These are phyloP conservation scores for Neurospora tetrasperma DNA, from an alignment of 495 filamentous ascomycete genomes.

Conservation along the genomic window DNA sequence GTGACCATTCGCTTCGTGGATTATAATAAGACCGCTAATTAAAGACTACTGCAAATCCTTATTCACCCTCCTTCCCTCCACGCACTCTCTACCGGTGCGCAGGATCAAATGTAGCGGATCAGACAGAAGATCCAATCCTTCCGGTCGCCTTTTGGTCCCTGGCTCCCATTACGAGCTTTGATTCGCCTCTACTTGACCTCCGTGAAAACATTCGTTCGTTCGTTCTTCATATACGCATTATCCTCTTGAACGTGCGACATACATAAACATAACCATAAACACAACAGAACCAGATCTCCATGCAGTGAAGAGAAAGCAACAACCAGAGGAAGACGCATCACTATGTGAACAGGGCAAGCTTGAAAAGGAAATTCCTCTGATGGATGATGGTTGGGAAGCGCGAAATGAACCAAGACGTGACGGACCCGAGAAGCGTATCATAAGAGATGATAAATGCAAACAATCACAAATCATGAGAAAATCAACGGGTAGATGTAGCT, in stretches of 20 bases:
- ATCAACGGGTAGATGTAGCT: neutral
- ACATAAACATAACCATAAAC: neutral
- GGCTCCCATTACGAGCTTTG: neutral
- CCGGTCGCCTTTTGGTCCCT: neutral
- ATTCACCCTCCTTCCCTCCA: neutral
- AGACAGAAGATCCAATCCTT: neutral
- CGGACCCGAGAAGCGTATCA: neutral
- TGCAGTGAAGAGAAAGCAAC: neutral
- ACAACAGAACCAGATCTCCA: neutral
- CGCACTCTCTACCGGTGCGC: neutral
- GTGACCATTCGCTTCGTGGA: neutral
- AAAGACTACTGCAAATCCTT: neutral
- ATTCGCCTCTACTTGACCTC: neutral
- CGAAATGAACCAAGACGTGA: neutral
- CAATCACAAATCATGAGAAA: neutral
- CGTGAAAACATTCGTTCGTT: neutral
- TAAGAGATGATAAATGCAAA: neutral
- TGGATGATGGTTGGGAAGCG: neutral
- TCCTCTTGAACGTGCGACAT: neutral
- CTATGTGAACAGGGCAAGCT: neutral
- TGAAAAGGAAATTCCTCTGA: neutral
- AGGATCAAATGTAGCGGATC: neutral
- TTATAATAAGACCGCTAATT: neutral
- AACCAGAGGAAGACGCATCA: neutral
- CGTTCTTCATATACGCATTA: neutral